Conservation (phyloP, 1,284 basidiomycete genomes). For the Singerocomus inundabilis region DNA sequence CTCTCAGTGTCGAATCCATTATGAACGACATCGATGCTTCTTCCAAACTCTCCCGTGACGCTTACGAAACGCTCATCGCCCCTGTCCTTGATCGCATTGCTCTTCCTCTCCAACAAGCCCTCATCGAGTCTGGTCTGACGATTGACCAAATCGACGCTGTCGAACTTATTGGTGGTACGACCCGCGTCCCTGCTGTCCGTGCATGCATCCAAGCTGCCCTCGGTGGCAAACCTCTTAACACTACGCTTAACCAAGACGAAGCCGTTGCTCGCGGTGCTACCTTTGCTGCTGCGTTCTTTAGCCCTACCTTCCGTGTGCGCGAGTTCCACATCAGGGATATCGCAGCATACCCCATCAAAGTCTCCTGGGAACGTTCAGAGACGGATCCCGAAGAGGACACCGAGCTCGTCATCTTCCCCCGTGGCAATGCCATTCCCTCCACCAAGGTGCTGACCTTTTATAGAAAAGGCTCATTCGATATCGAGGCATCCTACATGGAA, state of each 20-base stretch:
- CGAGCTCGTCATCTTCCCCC: constrained; percentile 83
- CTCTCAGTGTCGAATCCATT: constrained; percentile 89
- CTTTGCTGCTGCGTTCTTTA: constrained; percentile 91
- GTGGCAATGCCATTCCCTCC: constrained; percentile 80
- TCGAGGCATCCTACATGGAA: constrained; percentile 81
- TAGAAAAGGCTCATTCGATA: constrained; percentile 81
- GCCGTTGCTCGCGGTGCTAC: constrained; percentile 92
- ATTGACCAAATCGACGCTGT: constrained; percentile 90
- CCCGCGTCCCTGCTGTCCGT: constrained; percentile 95
- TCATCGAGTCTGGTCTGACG: constrained; percentile 88
- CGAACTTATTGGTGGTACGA: constrained; percentile 92
- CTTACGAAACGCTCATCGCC: constrained; percentile 88
- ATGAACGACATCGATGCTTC: constrained; percentile 94
- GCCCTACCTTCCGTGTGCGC: constrained; percentile 93
- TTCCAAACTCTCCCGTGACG: constrained; percentile 88
- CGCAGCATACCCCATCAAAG: constrained; percentile 82
- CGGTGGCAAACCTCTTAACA: constrained; percentile 73
- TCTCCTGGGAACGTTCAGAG: constrained; percentile 76
- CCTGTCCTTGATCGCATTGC: constrained; percentile 91
- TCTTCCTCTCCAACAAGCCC: constrained; percentile 87
- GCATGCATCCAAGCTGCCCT: constrained; percentile 88
- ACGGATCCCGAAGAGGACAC: constrained; percentile 85
- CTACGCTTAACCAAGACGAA: constrained; percentile 95
- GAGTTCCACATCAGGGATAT: constrained; percentile 88
- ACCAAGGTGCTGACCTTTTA: constrained; percentile 96